Evolutionary conservation across 345 rosid species (phyloP).

Genomic region (Gossypium sturtianum): DNA sequence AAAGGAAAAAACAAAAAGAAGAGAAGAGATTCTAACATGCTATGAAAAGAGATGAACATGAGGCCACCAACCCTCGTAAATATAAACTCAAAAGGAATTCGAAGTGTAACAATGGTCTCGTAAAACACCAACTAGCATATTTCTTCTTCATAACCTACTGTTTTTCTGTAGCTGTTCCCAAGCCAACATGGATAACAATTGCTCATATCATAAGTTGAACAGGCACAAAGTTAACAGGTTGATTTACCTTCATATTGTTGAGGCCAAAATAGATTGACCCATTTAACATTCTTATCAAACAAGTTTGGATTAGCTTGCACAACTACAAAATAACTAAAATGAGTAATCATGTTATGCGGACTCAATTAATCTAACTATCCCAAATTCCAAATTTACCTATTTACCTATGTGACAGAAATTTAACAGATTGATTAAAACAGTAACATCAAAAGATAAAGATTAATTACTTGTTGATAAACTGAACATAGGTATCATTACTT

Average conservation of each 20-base stretch:
- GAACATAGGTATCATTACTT: too few relatives aligned
- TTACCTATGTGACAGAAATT: neutral
- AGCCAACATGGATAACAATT: neutral
- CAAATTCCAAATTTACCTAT: neutral
- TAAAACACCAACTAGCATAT: neutral
- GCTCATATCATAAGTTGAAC: neutral
- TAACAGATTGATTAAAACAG: neutral
- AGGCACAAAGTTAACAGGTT: conserved; percentile 3
- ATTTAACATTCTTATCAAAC: neutral
- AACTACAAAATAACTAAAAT: neutral
- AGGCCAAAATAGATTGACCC: neutral
- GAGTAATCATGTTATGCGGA: neutral
- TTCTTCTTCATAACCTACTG: neutral
- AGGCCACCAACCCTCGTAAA: neutral
- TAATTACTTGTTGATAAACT: too few relatives aligned
- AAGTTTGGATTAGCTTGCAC: neutral
- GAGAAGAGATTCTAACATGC: neutral
- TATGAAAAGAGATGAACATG: neutral
- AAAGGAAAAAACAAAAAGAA: neutral
- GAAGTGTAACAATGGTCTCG: too few relatives aligned
- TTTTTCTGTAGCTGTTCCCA: neutral
- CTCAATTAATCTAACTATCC: neutral
- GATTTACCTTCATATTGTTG: neutral
- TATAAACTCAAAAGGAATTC: neutral
- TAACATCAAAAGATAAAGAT: neutral